Evolutionary conservation across 2,329 filamentous ascomycete genomes (phyloP).

Genomic region (Xylaria sp.): DNA sequence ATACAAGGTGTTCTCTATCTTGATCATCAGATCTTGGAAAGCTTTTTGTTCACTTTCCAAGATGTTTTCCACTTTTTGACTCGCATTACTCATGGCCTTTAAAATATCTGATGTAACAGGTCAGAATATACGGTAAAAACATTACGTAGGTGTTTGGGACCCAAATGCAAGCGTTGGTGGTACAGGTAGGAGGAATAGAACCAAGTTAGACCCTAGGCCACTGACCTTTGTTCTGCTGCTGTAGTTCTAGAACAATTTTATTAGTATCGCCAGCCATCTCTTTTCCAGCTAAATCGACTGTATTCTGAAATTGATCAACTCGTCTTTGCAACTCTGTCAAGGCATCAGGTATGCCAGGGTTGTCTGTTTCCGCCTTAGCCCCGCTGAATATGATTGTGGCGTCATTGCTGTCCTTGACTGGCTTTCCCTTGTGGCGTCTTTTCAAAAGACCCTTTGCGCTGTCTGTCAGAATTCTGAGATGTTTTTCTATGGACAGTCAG

Average conservation of each 20-base stretch:
- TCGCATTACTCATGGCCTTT: neutral
- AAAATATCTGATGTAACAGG: neutral
- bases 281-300: neutral
- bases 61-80: neutral
- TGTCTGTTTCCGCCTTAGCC: neutral
- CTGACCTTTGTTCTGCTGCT: too few relatives aligned
- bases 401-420: neutral
- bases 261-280: conserved; percentile 1
- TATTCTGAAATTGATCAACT: conserved; percentile 2
- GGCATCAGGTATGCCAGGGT: neutral
- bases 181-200: too few relatives aligned
- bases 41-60: too few relatives aligned
- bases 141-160: too few relatives aligned
- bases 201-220: too few relatives aligned
- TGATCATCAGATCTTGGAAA: too few relatives aligned
- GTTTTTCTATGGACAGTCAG: neutral
- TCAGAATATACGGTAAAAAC: too few relatives aligned
- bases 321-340: neutral
- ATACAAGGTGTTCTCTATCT: neutral
- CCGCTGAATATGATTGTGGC: neutral
- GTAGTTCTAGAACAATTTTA: neutral
- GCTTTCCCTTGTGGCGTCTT: neutral
- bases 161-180: too few relatives aligned
- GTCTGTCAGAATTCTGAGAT: too few relatives aligned
- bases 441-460: too few relatives aligned